phyloP scores from a whole-genome alignment of 208 protist genomes.

The Blastocrithidia nonstop region DNA sequence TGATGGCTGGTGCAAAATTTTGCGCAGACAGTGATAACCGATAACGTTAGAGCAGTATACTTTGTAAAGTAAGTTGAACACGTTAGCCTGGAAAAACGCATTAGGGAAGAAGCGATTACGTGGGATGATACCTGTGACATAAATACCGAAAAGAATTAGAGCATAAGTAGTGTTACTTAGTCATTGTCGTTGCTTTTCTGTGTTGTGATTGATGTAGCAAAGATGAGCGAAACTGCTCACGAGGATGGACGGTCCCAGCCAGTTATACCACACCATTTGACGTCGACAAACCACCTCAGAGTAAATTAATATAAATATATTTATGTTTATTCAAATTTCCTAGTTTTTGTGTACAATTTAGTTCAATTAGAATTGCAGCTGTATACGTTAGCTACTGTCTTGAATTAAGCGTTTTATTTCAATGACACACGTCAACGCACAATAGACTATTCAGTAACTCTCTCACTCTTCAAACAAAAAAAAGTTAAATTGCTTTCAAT shows the following conservation, averaged over 20 bases:
- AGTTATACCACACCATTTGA: too few species aligned
- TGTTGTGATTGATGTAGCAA: conserved; percentile 11
- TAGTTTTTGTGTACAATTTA: too few species aligned
- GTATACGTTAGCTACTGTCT: too few species aligned
- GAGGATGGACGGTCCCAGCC: conserved; percentile 9
- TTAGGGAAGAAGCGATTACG: conserved; percentile 36
- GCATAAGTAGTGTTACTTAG: conserved; percentile 11
- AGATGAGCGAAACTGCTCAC: conserved; percentile 13
- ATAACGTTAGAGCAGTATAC: conserved; percentile 54
- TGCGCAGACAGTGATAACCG: conserved; percentile 34
- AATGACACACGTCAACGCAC: too few species aligned
- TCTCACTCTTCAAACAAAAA: too few species aligned
- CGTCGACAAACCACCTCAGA: too few species aligned
- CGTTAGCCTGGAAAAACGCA: conserved; percentile 23
- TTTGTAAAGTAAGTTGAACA: conserved; percentile 53
- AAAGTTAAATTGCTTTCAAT: too few species aligned
- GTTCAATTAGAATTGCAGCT: too few species aligned
- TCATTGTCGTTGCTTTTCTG: conserved; percentile 1
- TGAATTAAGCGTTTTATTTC: too few species aligned
- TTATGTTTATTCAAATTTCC: too few species aligned
- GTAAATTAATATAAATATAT: too few species aligned
- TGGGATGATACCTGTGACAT: conserved; percentile 23
- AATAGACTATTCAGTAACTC: too few species aligned
- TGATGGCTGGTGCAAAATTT: conserved; percentile 30
- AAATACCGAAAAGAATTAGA: conserved; percentile 14